Evolutionary conservation across 225 moss, liverwort and hornwort genomes (phyloP).

Genomic region (Marchantia polymorpha): DNA sequence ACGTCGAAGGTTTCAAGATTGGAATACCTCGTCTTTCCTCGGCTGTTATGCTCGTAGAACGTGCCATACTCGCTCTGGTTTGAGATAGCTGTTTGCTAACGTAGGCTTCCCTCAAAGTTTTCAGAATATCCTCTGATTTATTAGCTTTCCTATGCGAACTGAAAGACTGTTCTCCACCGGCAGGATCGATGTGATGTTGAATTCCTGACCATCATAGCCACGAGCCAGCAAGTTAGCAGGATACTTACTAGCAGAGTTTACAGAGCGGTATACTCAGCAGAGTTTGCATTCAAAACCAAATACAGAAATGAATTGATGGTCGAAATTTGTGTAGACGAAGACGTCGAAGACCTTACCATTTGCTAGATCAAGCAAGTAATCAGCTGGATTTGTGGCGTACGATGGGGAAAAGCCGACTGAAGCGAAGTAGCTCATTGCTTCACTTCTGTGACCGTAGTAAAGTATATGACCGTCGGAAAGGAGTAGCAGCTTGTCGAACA

Average conservation of each 20-base stretch:
- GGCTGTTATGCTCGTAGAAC: neutral
- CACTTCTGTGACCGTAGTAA: conserved; percentile 30
- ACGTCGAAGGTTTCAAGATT: too few relatives aligned
- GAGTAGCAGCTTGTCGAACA: conserved; percentile 38
- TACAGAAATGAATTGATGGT: neutral
- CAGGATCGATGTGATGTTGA: conserved; percentile 14
- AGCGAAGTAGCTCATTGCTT: conserved; percentile 39
- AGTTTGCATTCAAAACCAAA: neutral
- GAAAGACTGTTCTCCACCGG: neutral
- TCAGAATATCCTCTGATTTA: neutral
- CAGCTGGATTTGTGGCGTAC: conserved; percentile 36
- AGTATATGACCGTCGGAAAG: conserved; percentile 37
- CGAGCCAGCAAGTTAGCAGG: neutral
- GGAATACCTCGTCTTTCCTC: neutral
- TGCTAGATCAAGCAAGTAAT: conserved; percentile 42
- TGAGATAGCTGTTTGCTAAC: neutral
- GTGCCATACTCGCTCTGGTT: neutral
- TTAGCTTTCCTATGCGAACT: neutral
- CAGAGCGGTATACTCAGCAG: too few relatives aligned
- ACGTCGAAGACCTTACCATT: conserved; percentile 23
- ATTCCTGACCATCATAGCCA: neutral
- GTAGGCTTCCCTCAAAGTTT: conserved; percentile 6
- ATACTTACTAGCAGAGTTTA: neutral
- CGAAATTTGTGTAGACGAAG: neutral
- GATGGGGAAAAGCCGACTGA: conserved; percentile 31